phyloP scores from a whole-genome alignment of 371 early-diverging fungal species.

The Zychaea mexicana region DNA sequence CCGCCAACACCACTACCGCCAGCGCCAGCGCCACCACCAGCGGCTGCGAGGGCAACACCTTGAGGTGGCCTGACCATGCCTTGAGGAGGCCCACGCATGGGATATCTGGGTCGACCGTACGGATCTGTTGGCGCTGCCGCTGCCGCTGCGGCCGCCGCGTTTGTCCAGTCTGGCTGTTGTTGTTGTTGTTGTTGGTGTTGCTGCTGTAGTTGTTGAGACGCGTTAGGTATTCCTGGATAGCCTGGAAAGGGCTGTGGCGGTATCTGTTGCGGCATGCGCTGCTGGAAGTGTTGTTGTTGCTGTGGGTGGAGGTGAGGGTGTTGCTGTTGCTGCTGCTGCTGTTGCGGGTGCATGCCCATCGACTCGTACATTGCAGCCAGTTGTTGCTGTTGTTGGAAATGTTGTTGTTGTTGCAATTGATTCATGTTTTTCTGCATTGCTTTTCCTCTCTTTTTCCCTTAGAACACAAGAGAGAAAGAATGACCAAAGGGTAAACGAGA shows the following conservation, averaged over 20 bases:
- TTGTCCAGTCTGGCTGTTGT: neutral
- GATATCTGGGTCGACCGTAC: conserved; percentile 8
- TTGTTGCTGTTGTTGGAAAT: conserved; percentile 21
- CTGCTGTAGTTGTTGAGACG: neutral
- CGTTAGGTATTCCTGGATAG: conserved; percentile 2
- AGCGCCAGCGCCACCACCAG: conserved; percentile 6
- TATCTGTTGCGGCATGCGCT: neutral
- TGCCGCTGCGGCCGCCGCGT: too few species aligned
- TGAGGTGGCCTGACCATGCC: conserved; percentile 2
- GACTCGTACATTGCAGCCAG: conserved; percentile 24
- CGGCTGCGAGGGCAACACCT: conserved; percentile 7
- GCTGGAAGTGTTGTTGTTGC: neutral
- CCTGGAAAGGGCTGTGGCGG: conserved; percentile 3
- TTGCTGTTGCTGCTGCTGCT: conserved; percentile 8
- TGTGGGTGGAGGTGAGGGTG: neutral
- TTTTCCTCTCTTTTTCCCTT: neutral
- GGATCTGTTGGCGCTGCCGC: conserved; percentile 5
- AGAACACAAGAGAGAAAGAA: neutral
- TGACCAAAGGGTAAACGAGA: conserved; percentile 8
- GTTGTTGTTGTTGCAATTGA: conserved; percentile 23
- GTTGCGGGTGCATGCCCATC: conserved; percentile 21
- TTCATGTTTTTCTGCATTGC: conserved; percentile 21
- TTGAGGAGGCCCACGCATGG: conserved; percentile 8
- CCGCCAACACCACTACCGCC: too few species aligned
- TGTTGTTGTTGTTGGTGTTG: neutral